Evolutionary conservation across 345 rosid species (phyloP).

Genomic region (Melaleuca quinquenervia): DNA sequence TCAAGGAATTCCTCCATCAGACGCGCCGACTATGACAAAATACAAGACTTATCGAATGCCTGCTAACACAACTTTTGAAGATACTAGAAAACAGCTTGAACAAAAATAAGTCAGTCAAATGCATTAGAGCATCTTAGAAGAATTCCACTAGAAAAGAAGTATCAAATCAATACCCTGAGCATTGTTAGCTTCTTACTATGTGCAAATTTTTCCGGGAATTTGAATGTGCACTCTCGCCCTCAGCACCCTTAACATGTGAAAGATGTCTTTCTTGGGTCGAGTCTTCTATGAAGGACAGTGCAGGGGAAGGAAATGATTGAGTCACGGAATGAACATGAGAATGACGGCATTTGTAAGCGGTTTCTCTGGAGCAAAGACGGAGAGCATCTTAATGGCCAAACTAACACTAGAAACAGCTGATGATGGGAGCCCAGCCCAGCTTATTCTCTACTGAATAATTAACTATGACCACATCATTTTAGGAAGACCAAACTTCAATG

Average conservation of each 20-base stretch:
- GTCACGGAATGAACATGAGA: conserved; percentile 32
- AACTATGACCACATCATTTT: background rate
- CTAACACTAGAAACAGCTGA: conserved; percentile 1
- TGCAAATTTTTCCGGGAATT: conserved; percentile 51
- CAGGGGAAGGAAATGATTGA: conserved; percentile 50
- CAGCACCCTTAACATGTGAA: conserved; percentile 29
- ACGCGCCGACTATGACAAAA: conserved; percentile 34
- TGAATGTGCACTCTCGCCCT: conserved; percentile 8
- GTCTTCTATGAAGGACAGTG: conserved; percentile 42
- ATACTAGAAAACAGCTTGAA: background rate
- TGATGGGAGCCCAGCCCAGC: background rate
- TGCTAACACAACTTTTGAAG: background rate
- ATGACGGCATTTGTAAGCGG: background rate
- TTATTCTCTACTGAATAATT: background rate
- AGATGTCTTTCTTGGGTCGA: conserved; percentile 32
- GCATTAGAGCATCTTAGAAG: background rate
- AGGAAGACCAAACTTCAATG: background rate
- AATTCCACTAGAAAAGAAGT: background rate
- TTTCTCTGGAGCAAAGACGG: conserved; percentile 3
- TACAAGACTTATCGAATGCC: background rate
- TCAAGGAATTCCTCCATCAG: conserved; percentile 82
- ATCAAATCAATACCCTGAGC: background rate
- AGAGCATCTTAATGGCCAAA: background rate
- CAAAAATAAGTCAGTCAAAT: background rate
- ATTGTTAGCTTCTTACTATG: conserved; percentile 37